These are phyloP conservation scores for Amanita rimosa DNA, from an alignment of 768 basidiomycete species.

Conservation along the genomic window DNA sequence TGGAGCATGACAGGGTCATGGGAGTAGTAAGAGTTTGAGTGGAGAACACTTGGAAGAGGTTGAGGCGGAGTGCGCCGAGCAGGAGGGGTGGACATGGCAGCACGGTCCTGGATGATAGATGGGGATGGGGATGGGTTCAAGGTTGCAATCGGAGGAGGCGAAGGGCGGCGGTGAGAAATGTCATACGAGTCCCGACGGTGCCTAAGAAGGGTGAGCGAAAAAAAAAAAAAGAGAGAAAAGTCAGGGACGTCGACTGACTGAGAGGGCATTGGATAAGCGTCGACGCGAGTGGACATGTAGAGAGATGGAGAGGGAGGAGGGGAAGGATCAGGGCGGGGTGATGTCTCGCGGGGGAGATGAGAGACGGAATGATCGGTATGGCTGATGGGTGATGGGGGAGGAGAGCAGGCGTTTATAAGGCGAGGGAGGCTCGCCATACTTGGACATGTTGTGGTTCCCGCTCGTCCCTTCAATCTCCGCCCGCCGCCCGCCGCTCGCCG, in stretches of 20 bases:
- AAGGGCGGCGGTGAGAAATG: conserved; percentile 7
- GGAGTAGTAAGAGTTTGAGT: conserved; percentile 6
- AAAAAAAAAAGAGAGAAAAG: conserved; percentile 10
- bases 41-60: conserved; percentile 6
- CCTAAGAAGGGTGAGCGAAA: conserved; percentile 17
- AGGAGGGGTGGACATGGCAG: conserved; percentile 7
- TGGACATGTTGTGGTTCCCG: conserved; percentile 15
- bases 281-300: conserved; percentile 22
- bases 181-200: conserved; percentile 19
- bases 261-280: conserved; percentile 21
- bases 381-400: conserved; percentile 12
- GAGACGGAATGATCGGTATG: conserved; percentile 6
- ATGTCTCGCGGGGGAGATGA: background rate
- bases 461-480: conserved; percentile 16
- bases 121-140: conserved; percentile 7
- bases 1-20: conserved; percentile 6
- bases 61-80: conserved; percentile 7
- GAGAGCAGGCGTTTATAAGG: conserved; percentile 13
- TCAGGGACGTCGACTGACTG: conserved; percentile 16
- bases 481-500: conserved; percentile 10
- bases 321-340: background rate
- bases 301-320: background rate
- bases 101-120: conserved; percentile 6
- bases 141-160: conserved; percentile 7
- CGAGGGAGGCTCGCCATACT: conserved; percentile 13